Conservation (phyloP, 2,329 filamentous ascomycete species). For the Gnomoniopsis smithogilvyi region DNA sequence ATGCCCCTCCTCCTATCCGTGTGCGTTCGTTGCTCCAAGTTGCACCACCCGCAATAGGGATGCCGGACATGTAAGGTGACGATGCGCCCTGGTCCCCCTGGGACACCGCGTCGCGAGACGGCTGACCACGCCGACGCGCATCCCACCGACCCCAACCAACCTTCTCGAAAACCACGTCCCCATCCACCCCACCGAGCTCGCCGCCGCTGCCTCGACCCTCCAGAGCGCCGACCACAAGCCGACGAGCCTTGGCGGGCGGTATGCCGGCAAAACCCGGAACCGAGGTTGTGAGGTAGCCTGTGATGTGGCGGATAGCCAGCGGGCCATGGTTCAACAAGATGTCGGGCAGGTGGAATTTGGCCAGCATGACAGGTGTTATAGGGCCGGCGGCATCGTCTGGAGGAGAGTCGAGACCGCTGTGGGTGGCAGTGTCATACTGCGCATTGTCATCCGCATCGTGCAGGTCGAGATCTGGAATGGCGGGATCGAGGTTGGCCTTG, state of each 20-base stretch:
- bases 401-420: constrained; percentile 38
- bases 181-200: constrained; percentile 59
- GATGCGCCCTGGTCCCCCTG: constrained; percentile 39
- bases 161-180: constrained; percentile 85
- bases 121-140: constrained; percentile 69
- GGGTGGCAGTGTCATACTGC: constrained; percentile 23
- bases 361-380: constrained; percentile 82
- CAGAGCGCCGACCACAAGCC: constrained; percentile 86
- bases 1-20: constrained; percentile 48
- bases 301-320: constrained; percentile 90
- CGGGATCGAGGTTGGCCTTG: constrained; percentile 56
- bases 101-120: constrained; percentile 37
- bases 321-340: constrained; percentile 89
- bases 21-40: constrained; percentile 43
- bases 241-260: constrained; percentile 82
- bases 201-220: constrained; percentile 67
- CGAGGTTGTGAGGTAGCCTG: constrained; percentile 88
- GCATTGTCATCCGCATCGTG: constrained; percentile 59
- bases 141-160: constrained; percentile 98
- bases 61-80: constrained; percentile 45
- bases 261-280: constrained; percentile 91
- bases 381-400: constrained; percentile 67
- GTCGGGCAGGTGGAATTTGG: constrained; percentile 84
- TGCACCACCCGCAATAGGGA: constrained; percentile 51
- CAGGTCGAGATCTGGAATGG: constrained; percentile 87